phyloP scores from a whole-genome alignment of 2,329 filamentous ascomycete genomes.

The Stachybotrys chartarum region DNA sequence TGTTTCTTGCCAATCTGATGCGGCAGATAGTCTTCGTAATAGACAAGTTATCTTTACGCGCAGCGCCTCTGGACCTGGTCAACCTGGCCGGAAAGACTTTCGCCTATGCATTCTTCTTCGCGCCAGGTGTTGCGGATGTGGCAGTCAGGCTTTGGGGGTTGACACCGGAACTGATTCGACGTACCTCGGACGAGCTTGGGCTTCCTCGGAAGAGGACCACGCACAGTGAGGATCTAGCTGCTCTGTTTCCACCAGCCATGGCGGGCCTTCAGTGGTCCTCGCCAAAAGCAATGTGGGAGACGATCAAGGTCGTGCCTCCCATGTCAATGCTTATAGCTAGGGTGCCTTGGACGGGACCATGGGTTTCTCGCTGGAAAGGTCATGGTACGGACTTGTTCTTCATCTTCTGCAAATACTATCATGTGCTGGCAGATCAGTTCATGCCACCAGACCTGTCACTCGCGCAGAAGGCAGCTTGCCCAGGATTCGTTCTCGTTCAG shows the following conservation, averaged over 20 bases:
- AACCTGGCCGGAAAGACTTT: conserved; percentile 86
- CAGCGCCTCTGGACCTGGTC: conserved; percentile 59
- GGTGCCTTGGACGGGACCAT: conserved; percentile 79
- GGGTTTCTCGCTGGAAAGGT: conserved; percentile 80
- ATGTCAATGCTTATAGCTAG: conserved; percentile 62
- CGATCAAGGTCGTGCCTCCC: conserved; percentile 58
- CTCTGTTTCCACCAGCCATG: conserved; percentile 63
- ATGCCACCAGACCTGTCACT: conserved; percentile 49
- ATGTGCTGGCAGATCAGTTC: conserved; percentile 70
- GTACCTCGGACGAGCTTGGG: conserved; percentile 63
- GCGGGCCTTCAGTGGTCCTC: conserved; percentile 51
- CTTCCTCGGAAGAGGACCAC: conserved; percentile 47
- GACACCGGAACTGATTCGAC: conserved; percentile 59
- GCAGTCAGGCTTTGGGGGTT: conserved; percentile 76
- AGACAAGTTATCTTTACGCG: conserved; percentile 77
- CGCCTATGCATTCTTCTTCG: conserved; percentile 91
- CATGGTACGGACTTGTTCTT: conserved; percentile 86
- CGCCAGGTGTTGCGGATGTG: conserved; percentile 77
- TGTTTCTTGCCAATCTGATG: conserved; percentile 75
- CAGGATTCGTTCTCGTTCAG: conserved; percentile 74
- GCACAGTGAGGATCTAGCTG: conserved; percentile 58
- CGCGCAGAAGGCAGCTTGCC: conserved; percentile 55
- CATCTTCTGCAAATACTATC: conserved; percentile 84
- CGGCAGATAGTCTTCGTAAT: conserved; percentile 83
- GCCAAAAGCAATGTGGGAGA: conserved; percentile 38